phyloP scores from a whole-genome alignment of 352 stramenopile genomes.

The Phytopythium mirpurense region DNA sequence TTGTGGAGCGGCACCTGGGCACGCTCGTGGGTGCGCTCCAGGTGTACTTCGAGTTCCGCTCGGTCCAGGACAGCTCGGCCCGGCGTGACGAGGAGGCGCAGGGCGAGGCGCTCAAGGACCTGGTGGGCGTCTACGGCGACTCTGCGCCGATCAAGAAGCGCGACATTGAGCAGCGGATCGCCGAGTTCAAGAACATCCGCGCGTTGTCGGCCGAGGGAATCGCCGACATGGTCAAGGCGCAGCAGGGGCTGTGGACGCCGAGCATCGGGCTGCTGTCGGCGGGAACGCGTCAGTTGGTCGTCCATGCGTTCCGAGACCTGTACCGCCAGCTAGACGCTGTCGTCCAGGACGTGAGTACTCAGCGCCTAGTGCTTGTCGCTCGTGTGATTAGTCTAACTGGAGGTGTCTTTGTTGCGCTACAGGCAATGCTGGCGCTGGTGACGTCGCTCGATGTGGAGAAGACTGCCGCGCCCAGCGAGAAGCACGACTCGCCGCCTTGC shows the following conservation, averaged over 20 bases:
- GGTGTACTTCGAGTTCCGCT: constrained; percentile 60
- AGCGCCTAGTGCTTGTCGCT: too few relatives aligned
- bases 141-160: constrained; percentile 52
- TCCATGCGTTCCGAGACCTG: constrained; percentile 38
- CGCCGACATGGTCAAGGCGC: constrained; percentile 41
- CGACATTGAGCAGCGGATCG: constrained; percentile 63
- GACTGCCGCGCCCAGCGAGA: too few relatives aligned
- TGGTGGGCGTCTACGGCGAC: constrained; percentile 61
- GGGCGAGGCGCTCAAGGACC: constrained; percentile 30
- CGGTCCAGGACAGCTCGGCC: constrained; percentile 41
- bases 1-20: constrained; percentile 14
- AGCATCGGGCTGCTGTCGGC: constrained; percentile 27
- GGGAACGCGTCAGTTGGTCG: constrained; percentile 29
- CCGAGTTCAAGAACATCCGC: constrained; percentile 55
- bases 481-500: too few relatives aligned
- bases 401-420: neutral
- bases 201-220: constrained; percentile 46
- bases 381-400: neutral
- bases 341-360: constrained; percentile 37
- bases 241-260: constrained; percentile 48
- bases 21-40: constrained; percentile 35
- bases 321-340: constrained; percentile 37
- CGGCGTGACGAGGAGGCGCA: constrained; percentile 41
- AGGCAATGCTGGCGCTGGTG: constrained; percentile 21
- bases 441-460: neutral